Conservation (phyloP, 2,329 filamentous ascomycete species). For the Lecanicillium sp. region DNA sequence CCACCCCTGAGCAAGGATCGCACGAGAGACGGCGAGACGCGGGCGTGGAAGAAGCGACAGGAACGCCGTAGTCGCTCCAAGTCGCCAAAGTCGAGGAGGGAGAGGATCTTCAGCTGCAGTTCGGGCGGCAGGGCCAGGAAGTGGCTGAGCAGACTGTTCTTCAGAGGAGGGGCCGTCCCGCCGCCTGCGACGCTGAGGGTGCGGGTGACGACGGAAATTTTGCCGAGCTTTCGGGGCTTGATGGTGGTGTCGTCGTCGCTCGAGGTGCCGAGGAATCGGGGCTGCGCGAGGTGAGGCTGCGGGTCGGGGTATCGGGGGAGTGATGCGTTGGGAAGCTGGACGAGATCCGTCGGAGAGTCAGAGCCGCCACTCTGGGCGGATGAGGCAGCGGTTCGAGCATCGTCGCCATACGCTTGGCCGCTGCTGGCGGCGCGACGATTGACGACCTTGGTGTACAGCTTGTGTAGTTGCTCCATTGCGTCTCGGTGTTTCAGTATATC, state of each 20-base stretch:
- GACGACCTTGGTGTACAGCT: not conserved
- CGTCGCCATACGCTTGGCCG: not conserved
- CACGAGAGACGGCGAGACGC: conserved; percentile 30
- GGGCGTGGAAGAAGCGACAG: conserved; percentile 30
- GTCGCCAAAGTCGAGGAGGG: conserved; percentile 36
- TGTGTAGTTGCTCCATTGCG: not conserved
- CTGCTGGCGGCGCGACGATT: not conserved
- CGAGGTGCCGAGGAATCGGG: not conserved
- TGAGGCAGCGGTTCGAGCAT: not conserved
- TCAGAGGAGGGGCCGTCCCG: not conserved
- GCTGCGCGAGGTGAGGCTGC: not conserved
- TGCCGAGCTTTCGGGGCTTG: conserved; percentile 3
- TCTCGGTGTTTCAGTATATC: too few species aligned
- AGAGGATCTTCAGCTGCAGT: conserved; percentile 36
- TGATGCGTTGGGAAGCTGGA: not conserved
- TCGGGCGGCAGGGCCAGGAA: conserved; percentile 36
- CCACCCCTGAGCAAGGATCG: conserved; percentile 29
- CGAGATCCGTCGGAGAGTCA: not conserved
- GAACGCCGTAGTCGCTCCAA: conserved; percentile 37
- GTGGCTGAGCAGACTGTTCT: not conserved
- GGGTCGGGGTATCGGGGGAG: not conserved
- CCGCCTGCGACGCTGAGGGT: not conserved
- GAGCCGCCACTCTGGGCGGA: not conserved
- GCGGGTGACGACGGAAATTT: not conserved
- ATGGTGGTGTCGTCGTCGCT: not conserved